Evolutionary conservation across 2,329 filamentous ascomycete species (phyloP), one percentile per base, ranked within the genome.

Genomic region (Fusarium kyushuense): DNA sequence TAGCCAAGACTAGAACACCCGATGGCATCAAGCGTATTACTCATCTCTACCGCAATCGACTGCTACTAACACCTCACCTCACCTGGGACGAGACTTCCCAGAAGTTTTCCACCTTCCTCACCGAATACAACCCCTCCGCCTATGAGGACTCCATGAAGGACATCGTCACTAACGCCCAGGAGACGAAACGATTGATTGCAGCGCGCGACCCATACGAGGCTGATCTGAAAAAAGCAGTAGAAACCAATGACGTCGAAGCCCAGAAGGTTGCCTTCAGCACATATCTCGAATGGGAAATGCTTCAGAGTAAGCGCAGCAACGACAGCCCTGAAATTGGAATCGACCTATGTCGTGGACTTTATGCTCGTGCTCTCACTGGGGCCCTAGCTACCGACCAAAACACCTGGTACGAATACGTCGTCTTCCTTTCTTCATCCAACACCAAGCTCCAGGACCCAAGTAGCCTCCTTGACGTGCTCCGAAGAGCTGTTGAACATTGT

Each of bases 251-350:
- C 69, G 76, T 80, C 29, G 84, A 87, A 13, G 83, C 82, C 6
- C 83, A 91, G 58, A 83, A 83, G 71, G 70, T 77, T 21, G 76
- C 79, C 42, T 83, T 90, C 80, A 79, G 77, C 6, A 87, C 91
- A 56, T 99, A 99, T 73, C 82, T 98, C 19, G 89, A 92, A 54
- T 97, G 93, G 92, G 96, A 99, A 81, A 86, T 90, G 73, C 83
- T 79, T 19, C 87, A 89, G 74, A 84, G 83, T 67, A 85, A 85
- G 70, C 73, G 74, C 38, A 89, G 84, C 51, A 82, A 81, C 41
- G 82, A 83, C 49, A 79, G 81, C 48, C 76, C 79, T 13, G 78
- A 81, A 25, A 77, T 82, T 19, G 78, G 83, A 30, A 76, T 86
- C 33, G 81, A 84, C 49, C 81, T 90, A 6, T 88, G 86, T 72